A percentile compares a stretch with the other conserved stretches of the same genome.
Conservation (phyloP, 1,139 yeast genomes). For the Sugiyamaella japonica region DNA sequence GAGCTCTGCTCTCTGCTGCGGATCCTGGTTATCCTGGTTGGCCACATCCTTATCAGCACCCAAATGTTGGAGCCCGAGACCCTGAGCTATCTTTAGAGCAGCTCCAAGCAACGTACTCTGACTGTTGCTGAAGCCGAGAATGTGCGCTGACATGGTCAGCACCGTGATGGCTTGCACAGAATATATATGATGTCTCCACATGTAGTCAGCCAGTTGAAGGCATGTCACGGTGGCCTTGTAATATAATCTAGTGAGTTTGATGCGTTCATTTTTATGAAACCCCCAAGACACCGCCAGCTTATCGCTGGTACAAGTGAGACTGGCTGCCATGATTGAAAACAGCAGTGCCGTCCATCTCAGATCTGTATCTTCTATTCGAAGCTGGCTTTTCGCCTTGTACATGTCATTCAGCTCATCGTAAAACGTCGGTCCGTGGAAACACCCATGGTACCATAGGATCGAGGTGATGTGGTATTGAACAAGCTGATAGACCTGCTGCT, state of each 20-base stretch:
- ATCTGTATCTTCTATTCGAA: neutral
- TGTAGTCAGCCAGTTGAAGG: neutral
- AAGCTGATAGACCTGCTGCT: neutral
- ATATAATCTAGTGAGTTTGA: neutral
- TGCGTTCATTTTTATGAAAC: neutral
- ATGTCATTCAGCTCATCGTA: neutral
- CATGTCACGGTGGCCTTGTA: neutral
- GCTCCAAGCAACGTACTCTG: neutral
- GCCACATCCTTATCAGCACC: neutral
- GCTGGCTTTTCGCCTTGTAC: neutral
- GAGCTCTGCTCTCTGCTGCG: neutral
- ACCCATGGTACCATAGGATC: neutral
- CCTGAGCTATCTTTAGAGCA: neutral
- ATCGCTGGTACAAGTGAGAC: neutral
- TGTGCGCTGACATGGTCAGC: neutral
- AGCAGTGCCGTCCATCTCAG: neutral
- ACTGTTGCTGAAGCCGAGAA: neutral
- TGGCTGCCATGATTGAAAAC: neutral
- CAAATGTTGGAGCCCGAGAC: neutral
- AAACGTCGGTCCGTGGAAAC: neutral
- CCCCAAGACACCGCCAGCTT: neutral
- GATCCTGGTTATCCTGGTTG: neutral
- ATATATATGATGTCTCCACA: neutral
- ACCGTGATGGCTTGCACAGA: neutral
- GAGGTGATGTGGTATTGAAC: neutral